Evolutionary conservation across 495 filamentous ascomycete species (phyloP), one percentile per base, ranked within the genome.

Genomic region (Lineolata rhizophorae): DNA sequence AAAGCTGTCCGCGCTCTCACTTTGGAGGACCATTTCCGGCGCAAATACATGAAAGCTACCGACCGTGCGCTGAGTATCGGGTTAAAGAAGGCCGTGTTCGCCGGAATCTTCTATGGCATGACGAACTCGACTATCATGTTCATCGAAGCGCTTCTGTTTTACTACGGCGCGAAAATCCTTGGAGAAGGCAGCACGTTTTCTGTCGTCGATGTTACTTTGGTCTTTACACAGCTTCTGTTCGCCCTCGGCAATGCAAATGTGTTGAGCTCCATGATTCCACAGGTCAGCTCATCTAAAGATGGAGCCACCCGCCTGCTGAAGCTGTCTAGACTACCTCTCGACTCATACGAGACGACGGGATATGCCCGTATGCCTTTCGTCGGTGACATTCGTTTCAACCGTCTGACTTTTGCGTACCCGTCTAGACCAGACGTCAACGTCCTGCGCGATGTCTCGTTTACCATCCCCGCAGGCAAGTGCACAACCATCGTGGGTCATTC

Each of bases 181-280:
- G n/a, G n/a, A n/a, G n/a, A n/a, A n/a, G n/a, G n/a, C n/a, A n/a
- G n/a, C n/a, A n/a, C n/a, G n/a, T n/a, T n/a, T n/a, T n/a, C n/a
- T n/a, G n/a, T n/a, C n/a, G n/a, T n/a, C n/a, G n/a, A n/a, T n/a
- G n/a, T n/a, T n/a, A n/a, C n/a, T n/a, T 61, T 69, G 32, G 72
- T 83, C 2, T 69, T 87, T 34, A 76, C 77, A n/a, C 61, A 92
- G 34, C 61, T 97, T 8, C 61, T 93, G 11, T 77, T 94, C 47
- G 72, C 76, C 35, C 57, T 85, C 13, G 62, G 68, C n/a, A 79
- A 73, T 12, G 67, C 71, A 5, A 70, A 65, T 18, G 61, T 56
- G 14, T 68, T 84, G 24, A 47, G 83, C 15, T 62, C 62, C 11
- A 73, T 71, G 48, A 65, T 94, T 14, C 83, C 87, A 0, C 80